phyloP scores from a whole-genome alignment of 352 stramenopile genomes.

The Phytophthora chlamydospora region DNA sequence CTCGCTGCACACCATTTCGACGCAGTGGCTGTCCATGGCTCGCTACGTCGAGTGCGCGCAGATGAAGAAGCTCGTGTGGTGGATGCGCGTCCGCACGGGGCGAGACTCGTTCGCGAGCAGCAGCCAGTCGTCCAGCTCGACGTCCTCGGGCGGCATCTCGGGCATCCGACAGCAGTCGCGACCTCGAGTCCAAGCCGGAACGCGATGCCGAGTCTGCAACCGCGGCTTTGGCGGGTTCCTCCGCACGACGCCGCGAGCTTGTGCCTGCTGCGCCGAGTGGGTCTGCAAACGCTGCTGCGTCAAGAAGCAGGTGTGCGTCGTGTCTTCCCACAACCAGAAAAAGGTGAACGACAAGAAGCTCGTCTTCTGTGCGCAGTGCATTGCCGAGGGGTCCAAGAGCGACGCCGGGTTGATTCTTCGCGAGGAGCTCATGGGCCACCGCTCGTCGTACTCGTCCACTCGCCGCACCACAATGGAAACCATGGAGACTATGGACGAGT shows the following conservation, averaged over 20 bases:
- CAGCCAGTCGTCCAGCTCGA: slow-evolving; percentile 40
- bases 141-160: slow-evolving; percentile 27
- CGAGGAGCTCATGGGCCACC: slow-evolving; percentile 36
- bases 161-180: slow-evolving; percentile 13
- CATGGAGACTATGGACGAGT: slow-evolving; percentile 10
- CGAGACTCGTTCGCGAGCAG: slow-evolving; percentile 49
- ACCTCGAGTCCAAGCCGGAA: slow-evolving; percentile 17
- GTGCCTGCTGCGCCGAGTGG: slow-evolving; percentile 37
- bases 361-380: slow-evolving; percentile 46
- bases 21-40: slow-evolving; percentile 46
- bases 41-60: slow-evolving; percentile 46
- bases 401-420: slow-evolving; percentile 39
- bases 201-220: slow-evolving; percentile 37
- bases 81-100: slow-evolving; percentile 42
- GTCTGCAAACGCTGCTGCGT: slow-evolving; percentile 50
- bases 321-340: slow-evolving; percentile 41
- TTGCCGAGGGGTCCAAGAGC: slow-evolving; percentile 41
- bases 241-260: slow-evolving; percentile 27
- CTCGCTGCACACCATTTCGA: slow-evolving; percentile 48
- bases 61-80: slow-evolving; percentile 59
- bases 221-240: slow-evolving; percentile 41
- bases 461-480: slow-evolving; percentile 32
- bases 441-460: slow-evolving; percentile 40
- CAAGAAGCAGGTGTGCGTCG: slow-evolving; percentile 45
- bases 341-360: slow-evolving; percentile 51